Evolutionary conservation across 2,329 filamentous ascomycete genomes (phyloP).

Genomic region (Colletotrichum scovillei): DNA sequence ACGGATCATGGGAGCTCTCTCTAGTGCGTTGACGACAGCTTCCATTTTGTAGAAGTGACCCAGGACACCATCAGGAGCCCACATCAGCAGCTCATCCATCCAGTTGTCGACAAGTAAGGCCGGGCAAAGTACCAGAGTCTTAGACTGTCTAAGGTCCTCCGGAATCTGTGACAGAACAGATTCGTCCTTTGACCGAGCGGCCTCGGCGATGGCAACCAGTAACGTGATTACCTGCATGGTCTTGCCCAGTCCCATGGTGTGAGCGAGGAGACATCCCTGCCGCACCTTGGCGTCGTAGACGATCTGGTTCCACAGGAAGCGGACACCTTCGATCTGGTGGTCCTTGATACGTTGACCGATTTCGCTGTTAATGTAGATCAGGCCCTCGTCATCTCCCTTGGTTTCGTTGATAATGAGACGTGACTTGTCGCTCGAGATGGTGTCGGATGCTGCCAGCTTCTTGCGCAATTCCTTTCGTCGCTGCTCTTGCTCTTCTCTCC

Average conservation of each 20-base stretch:
- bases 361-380: conserved; percentile 72
- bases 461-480: conserved; percentile 61
- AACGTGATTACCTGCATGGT: conserved; percentile 91
- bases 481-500: conserved; percentile 64
- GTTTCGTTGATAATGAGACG: conserved; percentile 75
- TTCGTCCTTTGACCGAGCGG: conserved; percentile 68
- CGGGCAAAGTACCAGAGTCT: conserved; percentile 81
- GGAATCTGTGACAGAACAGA: conserved; percentile 76
- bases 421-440: conserved; percentile 56
- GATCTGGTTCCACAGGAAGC: conserved; percentile 90
- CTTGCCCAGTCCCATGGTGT: conserved; percentile 93
- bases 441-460: conserved; percentile 56
- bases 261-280: conserved; percentile 85
- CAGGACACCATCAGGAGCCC: conserved; percentile 69
- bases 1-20: conserved; percentile 59
- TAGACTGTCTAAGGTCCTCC: conserved; percentile 67
- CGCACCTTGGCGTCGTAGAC: conserved; percentile 67
- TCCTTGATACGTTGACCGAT: conserved; percentile 77
- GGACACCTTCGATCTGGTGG: conserved; percentile 84
- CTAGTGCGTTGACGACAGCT: conserved; percentile 43
- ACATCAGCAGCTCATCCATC: conserved; percentile 79
- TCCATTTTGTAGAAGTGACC: conserved; percentile 69
- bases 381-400: conserved; percentile 68
- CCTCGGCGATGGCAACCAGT: conserved; percentile 78
- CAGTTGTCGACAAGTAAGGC: conserved; percentile 83